phyloP scores from a whole-genome alignment of 495 filamentous ascomycete species.

The Penicillium subrubescens region DNA sequence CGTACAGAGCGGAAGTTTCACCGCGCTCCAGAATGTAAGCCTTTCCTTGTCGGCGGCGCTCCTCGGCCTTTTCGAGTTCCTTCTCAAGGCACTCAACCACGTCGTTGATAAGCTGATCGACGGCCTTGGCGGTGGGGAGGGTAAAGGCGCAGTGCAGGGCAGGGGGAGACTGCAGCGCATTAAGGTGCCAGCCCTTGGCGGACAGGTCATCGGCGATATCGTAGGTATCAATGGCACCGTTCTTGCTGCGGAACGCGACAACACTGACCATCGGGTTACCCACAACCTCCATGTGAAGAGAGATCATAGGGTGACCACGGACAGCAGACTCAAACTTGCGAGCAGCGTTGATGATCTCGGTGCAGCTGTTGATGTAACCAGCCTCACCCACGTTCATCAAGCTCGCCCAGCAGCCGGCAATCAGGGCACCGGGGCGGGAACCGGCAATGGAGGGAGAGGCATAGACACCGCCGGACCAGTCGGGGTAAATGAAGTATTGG shows the following conservation, averaged over 20 bases:
- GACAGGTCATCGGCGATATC: conserved; percentile 86
- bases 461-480: conserved; percentile 96
- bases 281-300: conserved; percentile 73
- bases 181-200: conserved; percentile 89
- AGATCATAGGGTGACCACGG: conserved; percentile 61
- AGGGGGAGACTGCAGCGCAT: conserved; percentile 86
- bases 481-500: conserved; percentile 94
- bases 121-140: conserved; percentile 76
- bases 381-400: conserved; percentile 84
- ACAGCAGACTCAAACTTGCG: conserved; percentile 84
- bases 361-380: conserved; percentile 86
- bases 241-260: conserved; percentile 78
- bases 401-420: conserved; percentile 90
- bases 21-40: conserved; percentile 49
- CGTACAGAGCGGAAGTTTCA: conserved; percentile 88
- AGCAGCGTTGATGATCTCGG: conserved; percentile 81
- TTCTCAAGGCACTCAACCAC: conserved; percentile 75
- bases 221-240: conserved; percentile 72
- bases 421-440: conserved; percentile 88
- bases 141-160: conserved; percentile 99
- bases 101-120: conserved; percentile 76
- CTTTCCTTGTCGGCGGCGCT: conserved; percentile 68
- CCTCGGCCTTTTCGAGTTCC: conserved; percentile 74
- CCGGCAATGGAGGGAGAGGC: conserved; percentile 89
- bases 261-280: conserved; percentile 88